Base-by-base conservation (phyloP, 2,329 filamentous ascomycete species). In the Ceratocystis destructans region DNA sequence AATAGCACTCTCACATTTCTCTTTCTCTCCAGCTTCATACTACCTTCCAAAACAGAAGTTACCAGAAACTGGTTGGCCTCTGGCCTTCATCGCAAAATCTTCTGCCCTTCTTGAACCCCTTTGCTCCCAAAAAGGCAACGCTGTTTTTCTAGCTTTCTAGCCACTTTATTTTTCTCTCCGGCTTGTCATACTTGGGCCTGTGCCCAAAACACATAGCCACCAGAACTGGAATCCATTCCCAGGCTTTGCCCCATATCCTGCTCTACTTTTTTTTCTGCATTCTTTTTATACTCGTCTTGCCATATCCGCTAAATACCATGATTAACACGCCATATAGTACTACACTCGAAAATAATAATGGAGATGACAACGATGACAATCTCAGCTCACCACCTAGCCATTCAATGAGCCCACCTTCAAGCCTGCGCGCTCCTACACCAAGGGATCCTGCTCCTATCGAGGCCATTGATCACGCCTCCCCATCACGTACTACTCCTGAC, bases 391-490 rank as follows among this genome's bases (percentile, higher is more conserved):
- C 76, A 4, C 76, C 76, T 0, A 70, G 68, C 61, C 76, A 78
- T 25, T 73, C 72, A 17, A 72, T 71, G 53, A 78, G 76, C 66
- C 75, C 73, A 5, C 72, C 78, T 10, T 77, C 77, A 6, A 77
- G 75, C 55, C 72, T 76, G 50, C 73, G 76, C 69, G 73, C 77
- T 25, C 76, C 77, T 61, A 72, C 75, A 33, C 69, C 79, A 1
- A 77, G 80, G 65, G 81, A 83, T 70, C 80, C 83, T 71, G 83
- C 83, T 61, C 75, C 83, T 25, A 6, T 80, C 83, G 5, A 79
- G 69, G 74, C 72, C 5, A 67, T 70, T 8, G 71, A 71, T 61
- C 78, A 77, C 68, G 71, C 73, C 0, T 77, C 76, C 3, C 74
- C 75, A 5, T 69, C 71, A 44, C 74, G 70, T 25, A 70, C 70